A percentile compares a stretch with the other conserved stretches of the same genome.
These are phyloP conservation scores for Tephrocybe sp. DNA, from an alignment of 768 basidiomycete species.

Conservation along the genomic window DNA sequence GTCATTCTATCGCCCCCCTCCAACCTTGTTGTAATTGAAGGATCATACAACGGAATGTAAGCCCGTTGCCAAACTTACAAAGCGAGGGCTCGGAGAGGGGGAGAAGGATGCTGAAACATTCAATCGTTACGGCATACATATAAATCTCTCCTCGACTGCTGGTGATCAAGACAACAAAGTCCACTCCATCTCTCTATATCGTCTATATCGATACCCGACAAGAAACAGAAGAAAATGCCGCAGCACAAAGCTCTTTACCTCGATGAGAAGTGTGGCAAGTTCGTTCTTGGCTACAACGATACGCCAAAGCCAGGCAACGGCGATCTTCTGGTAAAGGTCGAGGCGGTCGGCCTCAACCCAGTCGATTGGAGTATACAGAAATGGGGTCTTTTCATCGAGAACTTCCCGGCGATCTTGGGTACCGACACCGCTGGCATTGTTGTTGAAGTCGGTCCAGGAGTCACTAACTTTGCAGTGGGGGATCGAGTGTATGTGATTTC, in stretches of 20 bases:
- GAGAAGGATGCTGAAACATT: slow-evolving; percentile 4
- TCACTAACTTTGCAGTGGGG: slow-evolving; percentile 29
- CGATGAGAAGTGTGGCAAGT: slow-evolving; percentile 16
- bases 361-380: slow-evolving; percentile 36
- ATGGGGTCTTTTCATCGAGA: slow-evolving; percentile 27
- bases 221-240: slow-evolving; percentile 2
- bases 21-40: neutral
- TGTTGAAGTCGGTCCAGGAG: slow-evolving; percentile 35
- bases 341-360: slow-evolving; percentile 45
- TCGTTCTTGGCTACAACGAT: slow-evolving; percentile 17
- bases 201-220: too few species aligned
- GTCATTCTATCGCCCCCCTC: neutral
- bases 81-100: neutral
- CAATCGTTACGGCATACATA: neutral
- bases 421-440: slow-evolving; percentile 38
- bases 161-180: neutral
- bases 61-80: slow-evolving; percentile 4
- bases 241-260: slow-evolving; percentile 29
- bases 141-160: neutral
- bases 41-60: neutral
- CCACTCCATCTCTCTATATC: neutral
- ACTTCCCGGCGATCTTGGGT: slow-evolving; percentile 37
- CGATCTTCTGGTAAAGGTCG: slow-evolving; percentile 41
- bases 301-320: slow-evolving; percentile 31
- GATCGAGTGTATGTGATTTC: slow-evolving; percentile 29